Base-by-base conservation (phyloP, 257 asterid genomes). In the Scutellaria galericulata region DNA sequence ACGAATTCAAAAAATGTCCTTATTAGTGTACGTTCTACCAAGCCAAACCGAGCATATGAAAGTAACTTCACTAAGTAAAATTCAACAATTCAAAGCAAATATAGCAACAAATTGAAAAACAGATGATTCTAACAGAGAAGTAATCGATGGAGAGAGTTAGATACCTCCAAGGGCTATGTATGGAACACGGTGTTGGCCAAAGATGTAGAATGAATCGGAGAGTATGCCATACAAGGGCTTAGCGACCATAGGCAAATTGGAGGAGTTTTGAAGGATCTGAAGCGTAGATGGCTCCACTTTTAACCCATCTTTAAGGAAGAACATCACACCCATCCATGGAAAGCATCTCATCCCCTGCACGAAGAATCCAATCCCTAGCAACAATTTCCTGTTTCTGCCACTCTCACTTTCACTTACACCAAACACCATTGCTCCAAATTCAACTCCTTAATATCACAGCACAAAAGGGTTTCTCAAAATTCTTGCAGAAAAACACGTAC, bases 321-420 rank as follows among this genome's bases (percentile, higher is more conserved):
- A 95, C 75, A 72, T 88, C 57, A 95, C 92, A 1, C 88, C 99
- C 91, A 95, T 86, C 99, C 97, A 95, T 48, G 99, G 96, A 14
- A 95, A 95, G 61, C 99, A 95, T 68, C 99, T 83, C 70, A 95
- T 75, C 1, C 99, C 99, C 81, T 95, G 99, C 75, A 92, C 90
- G 86, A 80, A 88, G 62, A 67, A 95, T 37, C 99, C 99, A 68
- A 95, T 74, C 24, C 98, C 97, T 64, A 92, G 68, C 83, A 95
- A 52, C 82, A 90, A 51, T 60, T 86, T 95, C 85, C 96, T 82
- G 31, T 80, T 82, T 44, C 84, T 75, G 24, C 52, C 51, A 52
- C 53, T 73, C 68, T 78, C 85, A 46, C 65, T 47, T 71, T 63
- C 82, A 57, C 76, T 64, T 14, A 45, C 74, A 41, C 48, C 80